These are phyloP conservation scores for Aspergillus glaucus DNA, from an alignment of 2,329 filamentous ascomycete species.

Conservation along the genomic window DNA sequence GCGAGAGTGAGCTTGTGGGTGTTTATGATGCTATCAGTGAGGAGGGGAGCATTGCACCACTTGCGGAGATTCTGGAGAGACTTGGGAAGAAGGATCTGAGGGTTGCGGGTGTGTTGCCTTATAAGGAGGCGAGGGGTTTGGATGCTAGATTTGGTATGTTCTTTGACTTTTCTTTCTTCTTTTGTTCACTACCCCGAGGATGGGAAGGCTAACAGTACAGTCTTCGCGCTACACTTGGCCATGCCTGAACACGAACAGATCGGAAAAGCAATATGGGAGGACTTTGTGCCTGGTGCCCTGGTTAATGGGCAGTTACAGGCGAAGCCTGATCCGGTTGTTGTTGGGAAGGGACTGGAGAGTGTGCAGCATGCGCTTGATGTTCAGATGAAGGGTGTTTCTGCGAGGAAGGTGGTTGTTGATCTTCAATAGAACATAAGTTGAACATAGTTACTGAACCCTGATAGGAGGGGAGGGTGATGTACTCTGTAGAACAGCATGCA, in stretches of 20 bases:
- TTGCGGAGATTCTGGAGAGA: slow-evolving; percentile 13
- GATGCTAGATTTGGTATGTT: no score
- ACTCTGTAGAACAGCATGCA: no score
- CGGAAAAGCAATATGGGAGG: slow-evolving; percentile 19
- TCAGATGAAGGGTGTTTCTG: slow-evolving; percentile 19
- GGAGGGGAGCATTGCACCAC: slow-evolving; percentile 20
- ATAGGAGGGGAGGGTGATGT: no score
- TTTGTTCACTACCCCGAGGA: no score
- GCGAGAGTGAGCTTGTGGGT: slow-evolving; percentile 1
- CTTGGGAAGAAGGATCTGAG: no score
- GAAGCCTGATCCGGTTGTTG: slow-evolving; percentile 17
- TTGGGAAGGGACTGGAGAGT: slow-evolving; percentile 16
- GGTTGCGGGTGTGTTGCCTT: no score
- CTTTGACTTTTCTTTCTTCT: no score
- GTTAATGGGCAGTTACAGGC: slow-evolving; percentile 24
- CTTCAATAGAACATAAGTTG: slow-evolving; percentile 4
- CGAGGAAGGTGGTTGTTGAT: slow-evolving; percentile 20
- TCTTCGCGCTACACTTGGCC: no score
- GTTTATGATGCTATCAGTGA: slow-evolving; percentile 14
- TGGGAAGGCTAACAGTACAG: no score
- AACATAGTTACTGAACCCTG: slow-evolving; percentile 1
- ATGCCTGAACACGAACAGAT: slow-evolving; percentile 10
- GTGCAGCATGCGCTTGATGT: slow-evolving; percentile 17
- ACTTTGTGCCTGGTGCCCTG: slow-evolving; percentile 30
- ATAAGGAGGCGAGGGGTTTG: no score